phyloP scores from a whole-genome alignment of 1,139 yeast species.

The Pichia sp. region DNA sequence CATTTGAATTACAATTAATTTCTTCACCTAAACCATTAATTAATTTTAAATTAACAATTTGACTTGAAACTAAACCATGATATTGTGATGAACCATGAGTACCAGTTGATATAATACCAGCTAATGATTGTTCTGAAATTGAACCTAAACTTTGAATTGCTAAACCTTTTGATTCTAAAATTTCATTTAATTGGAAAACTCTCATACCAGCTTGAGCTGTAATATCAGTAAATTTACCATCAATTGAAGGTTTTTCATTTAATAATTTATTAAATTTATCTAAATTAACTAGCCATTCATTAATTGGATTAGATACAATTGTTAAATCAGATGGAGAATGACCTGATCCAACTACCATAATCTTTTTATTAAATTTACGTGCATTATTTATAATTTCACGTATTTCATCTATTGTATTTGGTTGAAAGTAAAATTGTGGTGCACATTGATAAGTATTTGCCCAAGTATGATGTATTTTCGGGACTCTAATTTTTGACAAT shows the following conservation, averaged over 20 bases:
- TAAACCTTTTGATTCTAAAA: slow-evolving; percentile 54
- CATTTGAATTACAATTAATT: slow-evolving; percentile 60
- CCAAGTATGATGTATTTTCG: slow-evolving; percentile 67
- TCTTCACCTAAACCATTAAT: slow-evolving; percentile 70
- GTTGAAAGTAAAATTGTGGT: slow-evolving; percentile 78
- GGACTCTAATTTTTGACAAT: slow-evolving; percentile 25
- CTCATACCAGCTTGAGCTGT: slow-evolving; percentile 91
- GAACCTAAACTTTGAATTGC: slow-evolving; percentile 92
- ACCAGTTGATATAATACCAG: slow-evolving; percentile 92
- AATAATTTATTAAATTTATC: slow-evolving; percentile 63
- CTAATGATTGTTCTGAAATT: slow-evolving; percentile 87
- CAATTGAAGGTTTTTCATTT: slow-evolving; percentile 33
- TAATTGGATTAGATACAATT: slow-evolving; percentile 44
- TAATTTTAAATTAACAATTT: slow-evolving; percentile 69
- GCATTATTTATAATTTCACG: slow-evolving; percentile 62
- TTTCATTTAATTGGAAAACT: slow-evolving; percentile 67
- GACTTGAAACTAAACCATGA: slow-evolving; percentile 87
- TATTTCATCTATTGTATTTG: slow-evolving; percentile 58
- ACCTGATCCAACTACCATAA: slow-evolving; percentile 88
- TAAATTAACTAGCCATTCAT: slow-evolving; percentile 84
- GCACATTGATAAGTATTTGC: slow-evolving; percentile 78
- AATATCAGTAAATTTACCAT: slow-evolving; percentile 73
- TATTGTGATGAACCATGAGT: slow-evolving; percentile 93
- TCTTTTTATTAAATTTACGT: slow-evolving; percentile 48
- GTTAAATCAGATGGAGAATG: slow-evolving; percentile 93